Base-by-base conservation (phyloP, 1,139 yeast species). In the Meyerozyma smithsonii region DNA sequence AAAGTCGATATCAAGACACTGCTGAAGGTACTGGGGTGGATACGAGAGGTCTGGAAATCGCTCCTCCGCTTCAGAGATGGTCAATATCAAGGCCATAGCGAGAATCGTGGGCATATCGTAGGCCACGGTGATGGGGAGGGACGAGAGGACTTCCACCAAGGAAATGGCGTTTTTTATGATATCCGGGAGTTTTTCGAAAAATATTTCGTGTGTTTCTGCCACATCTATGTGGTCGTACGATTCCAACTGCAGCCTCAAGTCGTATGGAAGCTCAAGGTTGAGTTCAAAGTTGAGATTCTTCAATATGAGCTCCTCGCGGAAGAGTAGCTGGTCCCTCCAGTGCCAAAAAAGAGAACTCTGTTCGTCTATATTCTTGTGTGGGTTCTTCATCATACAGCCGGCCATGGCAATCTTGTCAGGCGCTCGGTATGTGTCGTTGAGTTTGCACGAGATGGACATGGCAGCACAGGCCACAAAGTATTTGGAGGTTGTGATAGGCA, bases 381-480 rank as follows among this genome's bases (percentile, higher is more conserved):
- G 69, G 43, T 61, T 62, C 45, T 66, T 66, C 32, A 69, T 42
- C 19, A 52, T 56, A 42, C 74, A 65, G 1, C 68, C 71, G 4
- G 58, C 51, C 45, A 69, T 49, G 5, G 76, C 75, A 5, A 71
- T 66, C 45, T 64, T 68, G 43, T 69, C 75, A 2, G 74, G 74
- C 18, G 61, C 67, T 30, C 76, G 46, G 45, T 69, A 70, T 12
- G 63, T 67, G 41, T 71, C 77, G 46, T 70, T 58, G 28, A 71
- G 55, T 50, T 71, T 71, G 46, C 73, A 63, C 14, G 72, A 60
- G 15, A 71, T 68, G 34, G 73, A 64, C 14, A 70, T 46, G 2
- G 76, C 76, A 4, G 74, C 75, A 46, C 68, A 61, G 2, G 74
- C 75, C 25, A 70, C 74, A 45, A 56, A 71, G 54, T 71, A 70